A percentile compares a stretch with the other conserved stretches of the same genome.
Conservation (phyloP, 148 eudicot genomes). For the Rhododendron henanense region DNA sequence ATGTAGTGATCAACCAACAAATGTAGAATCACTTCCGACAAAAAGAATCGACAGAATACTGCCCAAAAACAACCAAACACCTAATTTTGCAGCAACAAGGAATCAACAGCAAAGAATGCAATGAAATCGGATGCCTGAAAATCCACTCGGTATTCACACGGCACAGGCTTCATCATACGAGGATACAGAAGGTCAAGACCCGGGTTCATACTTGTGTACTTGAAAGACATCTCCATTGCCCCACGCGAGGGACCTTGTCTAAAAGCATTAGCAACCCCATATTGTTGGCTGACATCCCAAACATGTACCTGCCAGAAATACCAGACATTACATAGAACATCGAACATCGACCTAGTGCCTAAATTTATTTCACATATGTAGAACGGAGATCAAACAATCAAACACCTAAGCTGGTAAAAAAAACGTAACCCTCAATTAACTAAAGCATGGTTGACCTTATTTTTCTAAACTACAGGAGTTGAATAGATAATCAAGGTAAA, state of each 20-base stretch:
- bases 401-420: not conserved
- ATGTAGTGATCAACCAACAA: conserved; percentile 11
- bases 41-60: conserved; percentile 27
- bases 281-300: conserved; percentile 52
- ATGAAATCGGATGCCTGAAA: conserved; percentile 16
- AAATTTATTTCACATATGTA: not conserved
- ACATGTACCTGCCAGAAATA: conserved; percentile 48
- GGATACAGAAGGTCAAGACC: not conserved
- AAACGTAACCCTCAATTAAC: not conserved
- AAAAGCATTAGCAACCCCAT: conserved; percentile 68
- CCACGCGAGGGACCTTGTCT: conserved; percentile 60
- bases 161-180: conserved; percentile 1
- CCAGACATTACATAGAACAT: not conserved
- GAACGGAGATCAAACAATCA: not conserved
- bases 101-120: conserved; percentile 16
- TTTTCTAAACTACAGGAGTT: not conserved
- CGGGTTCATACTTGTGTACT: conserved; percentile 36
- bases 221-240: conserved; percentile 63
- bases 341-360: not conserved
- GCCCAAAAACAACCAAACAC: conserved; percentile 23
- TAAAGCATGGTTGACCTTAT: not conserved
- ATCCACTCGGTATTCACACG: conserved; percentile 15
- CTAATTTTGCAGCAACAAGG: conserved; percentile 18
- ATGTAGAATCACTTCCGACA: conserved; percentile 4
- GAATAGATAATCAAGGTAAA: not conserved